phyloP scores from a whole-genome alignment of 192 early-diverging fungal genomes.

The Rhizophagus clarus region DNA sequence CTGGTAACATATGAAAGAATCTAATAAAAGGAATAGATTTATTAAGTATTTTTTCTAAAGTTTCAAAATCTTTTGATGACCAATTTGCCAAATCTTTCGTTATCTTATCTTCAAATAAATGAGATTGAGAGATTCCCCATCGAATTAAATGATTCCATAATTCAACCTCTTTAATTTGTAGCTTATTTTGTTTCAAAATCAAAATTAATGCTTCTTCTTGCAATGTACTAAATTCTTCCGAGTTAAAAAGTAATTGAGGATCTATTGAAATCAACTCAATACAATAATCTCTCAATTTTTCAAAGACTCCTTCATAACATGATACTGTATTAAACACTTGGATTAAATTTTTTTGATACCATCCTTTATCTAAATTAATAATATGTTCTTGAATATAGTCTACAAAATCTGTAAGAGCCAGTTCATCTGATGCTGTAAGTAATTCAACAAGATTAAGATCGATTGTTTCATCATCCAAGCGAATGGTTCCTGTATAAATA shows the following conservation, averaged over 20 bases:
- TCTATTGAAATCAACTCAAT: neutral
- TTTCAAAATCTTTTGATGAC: slow-evolving; percentile 13
- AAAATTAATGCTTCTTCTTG: slow-evolving; percentile 6
- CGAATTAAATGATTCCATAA: slow-evolving; percentile 9
- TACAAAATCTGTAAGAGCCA: slow-evolving; percentile 7
- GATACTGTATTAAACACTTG: slow-evolving; percentile 14
- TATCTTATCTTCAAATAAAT: neutral
- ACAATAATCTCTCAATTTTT: slow-evolving; percentile 3
- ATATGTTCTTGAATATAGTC: slow-evolving; percentile 27
- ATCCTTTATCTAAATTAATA: neutral
- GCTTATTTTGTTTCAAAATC: slow-evolving; percentile 1
- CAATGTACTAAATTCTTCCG: neutral
- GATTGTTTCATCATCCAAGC: neutral
- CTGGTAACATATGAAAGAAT: slow-evolving; percentile 8
- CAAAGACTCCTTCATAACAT: neutral
- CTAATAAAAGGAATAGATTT: neutral
- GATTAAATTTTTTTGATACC: neutral
- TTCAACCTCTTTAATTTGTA: neutral
- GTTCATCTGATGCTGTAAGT: slow-evolving; percentile 24
- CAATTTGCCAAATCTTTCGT: neutral
- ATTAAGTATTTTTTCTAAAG: neutral
- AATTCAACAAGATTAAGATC: slow-evolving; percentile 10
- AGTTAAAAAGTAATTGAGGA: neutral
- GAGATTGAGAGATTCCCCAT: slow-evolving; percentile 12
- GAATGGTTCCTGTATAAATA: slow-evolving; percentile 15